phyloP scores from a whole-genome alignment of 306 rosid genomes.

The Rosa rugosa region DNA sequence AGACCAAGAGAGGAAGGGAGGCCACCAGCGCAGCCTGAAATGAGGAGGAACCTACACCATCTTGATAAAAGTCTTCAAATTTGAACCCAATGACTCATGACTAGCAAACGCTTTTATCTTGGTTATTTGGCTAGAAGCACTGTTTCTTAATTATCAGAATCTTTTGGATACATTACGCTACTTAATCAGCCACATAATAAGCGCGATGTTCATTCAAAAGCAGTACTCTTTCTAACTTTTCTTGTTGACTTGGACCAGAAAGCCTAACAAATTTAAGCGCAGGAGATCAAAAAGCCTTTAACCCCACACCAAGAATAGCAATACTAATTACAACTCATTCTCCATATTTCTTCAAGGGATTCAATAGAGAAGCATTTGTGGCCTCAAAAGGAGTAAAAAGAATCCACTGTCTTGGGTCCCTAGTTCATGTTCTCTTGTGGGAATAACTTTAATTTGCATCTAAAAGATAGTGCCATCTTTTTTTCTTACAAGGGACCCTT shows the following conservation, averaged over 20 bases:
- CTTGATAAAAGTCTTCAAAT: neutral
- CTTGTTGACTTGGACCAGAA: conserved; percentile 38
- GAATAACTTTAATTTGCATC: conserved; percentile 28
- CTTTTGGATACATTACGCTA: neutral
- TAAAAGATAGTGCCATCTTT: conserved; percentile 16
- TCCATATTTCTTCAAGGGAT: conserved; percentile 7
- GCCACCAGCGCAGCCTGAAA: neutral
- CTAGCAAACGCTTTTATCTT: neutral
- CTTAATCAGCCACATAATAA: neutral
- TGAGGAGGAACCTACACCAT: neutral
- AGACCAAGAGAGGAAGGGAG: neutral
- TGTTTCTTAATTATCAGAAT: neutral
- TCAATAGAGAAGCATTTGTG: conserved; percentile 4
- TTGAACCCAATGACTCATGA: neutral
- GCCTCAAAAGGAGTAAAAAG: conserved; percentile 32
- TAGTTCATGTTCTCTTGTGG: conserved; percentile 31
- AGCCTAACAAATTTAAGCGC: conserved; percentile 33
- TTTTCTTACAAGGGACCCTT: conserved; percentile 11
- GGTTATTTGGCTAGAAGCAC: neutral
- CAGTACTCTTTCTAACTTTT: conserved; percentile 17
- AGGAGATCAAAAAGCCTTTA: neutral
- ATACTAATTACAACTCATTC: neutral
- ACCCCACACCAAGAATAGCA: conserved; percentile 10
- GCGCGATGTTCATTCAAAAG: conserved; percentile 20
- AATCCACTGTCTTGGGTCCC: conserved; percentile 24